Conservation (phyloP, 1,139 yeast genomes). For the Candida sojae region DNA sequence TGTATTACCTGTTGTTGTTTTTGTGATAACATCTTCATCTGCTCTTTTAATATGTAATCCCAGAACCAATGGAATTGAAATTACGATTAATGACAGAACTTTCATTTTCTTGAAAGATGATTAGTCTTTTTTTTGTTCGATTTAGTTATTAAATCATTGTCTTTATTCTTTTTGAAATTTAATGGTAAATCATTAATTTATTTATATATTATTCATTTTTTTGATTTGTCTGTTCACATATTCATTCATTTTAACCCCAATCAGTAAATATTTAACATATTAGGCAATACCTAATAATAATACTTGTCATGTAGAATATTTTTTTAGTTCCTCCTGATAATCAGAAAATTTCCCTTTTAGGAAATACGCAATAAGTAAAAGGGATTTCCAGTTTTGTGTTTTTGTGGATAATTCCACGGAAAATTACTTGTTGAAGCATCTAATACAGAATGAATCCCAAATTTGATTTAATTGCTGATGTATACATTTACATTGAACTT, state of each 20-base stretch:
- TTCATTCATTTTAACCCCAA: background rate
- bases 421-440: no score
- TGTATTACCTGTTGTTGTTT: background rate
- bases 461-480: no score
- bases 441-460: no score
- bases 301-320: no score
- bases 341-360: background rate
- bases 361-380: background rate
- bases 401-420: no score
- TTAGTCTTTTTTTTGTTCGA: no score
- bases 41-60: slow-evolving; percentile 1
- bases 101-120: background rate
- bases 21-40: background rate
- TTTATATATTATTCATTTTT: background rate
- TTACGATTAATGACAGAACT: background rate
- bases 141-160: background rate
- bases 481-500: no score
- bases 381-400: no score
- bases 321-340: background rate
- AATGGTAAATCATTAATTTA: background rate
- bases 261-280: background rate
- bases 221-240: background rate
- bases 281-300: no score
- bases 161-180: background rate
- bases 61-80: slow-evolving; percentile 1